phyloP scores from a whole-genome alignment of 352 stramenopile species.

The Globisporangium perplexum region DNA sequence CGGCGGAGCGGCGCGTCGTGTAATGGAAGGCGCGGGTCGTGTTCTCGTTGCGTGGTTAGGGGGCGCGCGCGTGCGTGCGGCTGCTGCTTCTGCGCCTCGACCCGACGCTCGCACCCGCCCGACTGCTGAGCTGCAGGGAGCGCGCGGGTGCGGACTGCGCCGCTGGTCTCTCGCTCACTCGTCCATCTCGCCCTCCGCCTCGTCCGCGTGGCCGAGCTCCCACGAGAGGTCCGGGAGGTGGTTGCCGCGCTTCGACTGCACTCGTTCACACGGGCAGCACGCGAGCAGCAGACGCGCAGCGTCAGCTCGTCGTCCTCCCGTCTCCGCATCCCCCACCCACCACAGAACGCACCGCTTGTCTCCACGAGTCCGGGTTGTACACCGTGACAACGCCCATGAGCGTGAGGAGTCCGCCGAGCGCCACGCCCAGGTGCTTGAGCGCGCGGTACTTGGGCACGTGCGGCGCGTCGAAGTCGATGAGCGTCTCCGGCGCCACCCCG shows the following conservation, averaged over 20 bases:
- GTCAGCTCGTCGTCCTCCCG: neutral
- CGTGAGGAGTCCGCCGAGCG: conserved; percentile 49
- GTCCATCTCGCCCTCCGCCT: conserved; percentile 73
- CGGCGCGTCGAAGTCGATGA: conserved; percentile 86
- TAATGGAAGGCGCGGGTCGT: neutral
- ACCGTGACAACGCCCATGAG: conserved; percentile 78
- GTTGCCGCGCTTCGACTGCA: conserved; percentile 72
- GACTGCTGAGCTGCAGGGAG: neutral
- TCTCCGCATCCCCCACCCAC: neutral
- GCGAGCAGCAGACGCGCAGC: neutral
- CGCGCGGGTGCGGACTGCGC: no score
- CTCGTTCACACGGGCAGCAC: neutral
- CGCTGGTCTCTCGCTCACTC: conserved; percentile 6
- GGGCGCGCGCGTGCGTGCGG: neutral
- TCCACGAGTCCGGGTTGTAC: conserved; percentile 75
- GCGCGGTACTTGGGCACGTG: conserved; percentile 78
- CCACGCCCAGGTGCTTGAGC: conserved; percentile 55
- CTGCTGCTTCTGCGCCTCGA: neutral
- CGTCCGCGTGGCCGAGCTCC: conserved; percentile 68
- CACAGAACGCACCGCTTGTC: conserved; percentile 57
- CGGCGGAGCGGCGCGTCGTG: no score
- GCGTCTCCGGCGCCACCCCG: conserved; percentile 76
- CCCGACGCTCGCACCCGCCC: no score
- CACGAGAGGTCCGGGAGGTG: conserved; percentile 74
- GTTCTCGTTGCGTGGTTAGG: neutral